Evolutionary conservation across 305 asterid species (phyloP).

Genomic region (Fraxinus platypoda): DNA sequence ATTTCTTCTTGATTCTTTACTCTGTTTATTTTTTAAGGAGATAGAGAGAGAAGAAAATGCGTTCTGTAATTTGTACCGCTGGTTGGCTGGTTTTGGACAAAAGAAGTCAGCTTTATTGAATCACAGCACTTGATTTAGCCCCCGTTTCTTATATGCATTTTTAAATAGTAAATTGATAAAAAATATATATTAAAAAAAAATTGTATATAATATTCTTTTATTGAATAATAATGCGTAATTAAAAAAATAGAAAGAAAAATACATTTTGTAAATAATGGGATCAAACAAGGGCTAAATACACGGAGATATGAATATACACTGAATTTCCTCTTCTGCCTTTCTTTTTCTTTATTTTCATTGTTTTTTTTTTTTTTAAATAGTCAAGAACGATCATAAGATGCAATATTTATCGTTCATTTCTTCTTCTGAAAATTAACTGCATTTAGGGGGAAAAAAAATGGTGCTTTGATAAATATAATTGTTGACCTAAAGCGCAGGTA

Average conservation of each 20-base stretch:
- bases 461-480: background rate
- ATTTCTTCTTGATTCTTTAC: background rate
- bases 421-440: background rate
- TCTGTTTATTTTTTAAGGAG: background rate
- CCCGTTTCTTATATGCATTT: too few relatives aligned
- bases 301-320: background rate
- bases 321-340: background rate
- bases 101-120: background rate
- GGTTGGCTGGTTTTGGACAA: background rate
- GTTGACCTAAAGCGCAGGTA: too few relatives aligned
- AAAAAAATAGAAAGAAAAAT: too few relatives aligned
- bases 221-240: too few relatives aligned
- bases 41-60: background rate
- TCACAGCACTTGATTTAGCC: too few relatives aligned
- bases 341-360: background rate
- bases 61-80: background rate
- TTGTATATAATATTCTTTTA: too few relatives aligned
- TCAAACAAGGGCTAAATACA: background rate
- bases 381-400: background rate
- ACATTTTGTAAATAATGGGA: background rate
- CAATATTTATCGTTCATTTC: background rate
- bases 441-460: background rate
- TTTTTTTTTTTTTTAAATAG: background rate
- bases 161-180: too few relatives aligned
- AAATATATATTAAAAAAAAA: too few relatives aligned